phyloP scores from a whole-genome alignment of 345 rosid genomes.

The Firmiana major region DNA sequence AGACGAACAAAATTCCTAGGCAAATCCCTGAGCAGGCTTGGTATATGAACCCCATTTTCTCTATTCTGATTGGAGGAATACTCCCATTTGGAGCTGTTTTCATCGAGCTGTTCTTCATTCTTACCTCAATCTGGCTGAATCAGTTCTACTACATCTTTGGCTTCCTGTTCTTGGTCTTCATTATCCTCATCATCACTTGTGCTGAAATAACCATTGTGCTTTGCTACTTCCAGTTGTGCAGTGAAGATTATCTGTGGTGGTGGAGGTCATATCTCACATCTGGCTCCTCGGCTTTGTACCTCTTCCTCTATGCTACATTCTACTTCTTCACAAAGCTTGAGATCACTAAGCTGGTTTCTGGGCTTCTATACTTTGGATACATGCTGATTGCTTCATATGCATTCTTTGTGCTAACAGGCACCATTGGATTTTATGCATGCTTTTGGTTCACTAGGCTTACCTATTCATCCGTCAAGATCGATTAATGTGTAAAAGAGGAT shows the following conservation, averaged over 20 bases:
- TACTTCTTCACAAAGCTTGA: constrained; percentile 85
- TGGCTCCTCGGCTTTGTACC: constrained; percentile 72
- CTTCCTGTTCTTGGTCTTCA: constrained; percentile 68
- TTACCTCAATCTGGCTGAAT: constrained; percentile 83
- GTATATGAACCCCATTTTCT: constrained; percentile 79
- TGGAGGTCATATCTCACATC: constrained; percentile 84
- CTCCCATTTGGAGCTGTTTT: constrained; percentile 86
- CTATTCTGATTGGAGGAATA: constrained; percentile 70
- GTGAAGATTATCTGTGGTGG: constrained; percentile 84
- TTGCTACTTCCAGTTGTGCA: constrained; percentile 82
- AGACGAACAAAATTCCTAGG: constrained; percentile 76
- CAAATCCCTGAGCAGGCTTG: constrained; percentile 85
- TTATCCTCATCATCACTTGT: constrained; percentile 61
- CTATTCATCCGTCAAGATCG: constrained; percentile 79
- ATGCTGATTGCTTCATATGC: constrained; percentile 72
- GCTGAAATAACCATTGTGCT: constrained; percentile 75
- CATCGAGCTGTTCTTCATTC: constrained; percentile 82
- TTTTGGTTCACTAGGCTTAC: constrained; percentile 80
- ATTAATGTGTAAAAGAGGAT: constrained; percentile 24
- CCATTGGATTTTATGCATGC: constrained; percentile 73
- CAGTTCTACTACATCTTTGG: constrained; percentile 86
- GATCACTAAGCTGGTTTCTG: constrained; percentile 65
- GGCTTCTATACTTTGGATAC: constrained; percentile 63
- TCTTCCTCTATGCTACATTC: constrained; percentile 67
- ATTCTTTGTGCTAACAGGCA: constrained; percentile 64